Evolutionary conservation across 108 stramenopile genomes (phyloP).

Genomic region (Aurantiochytrium sp.): DNA sequence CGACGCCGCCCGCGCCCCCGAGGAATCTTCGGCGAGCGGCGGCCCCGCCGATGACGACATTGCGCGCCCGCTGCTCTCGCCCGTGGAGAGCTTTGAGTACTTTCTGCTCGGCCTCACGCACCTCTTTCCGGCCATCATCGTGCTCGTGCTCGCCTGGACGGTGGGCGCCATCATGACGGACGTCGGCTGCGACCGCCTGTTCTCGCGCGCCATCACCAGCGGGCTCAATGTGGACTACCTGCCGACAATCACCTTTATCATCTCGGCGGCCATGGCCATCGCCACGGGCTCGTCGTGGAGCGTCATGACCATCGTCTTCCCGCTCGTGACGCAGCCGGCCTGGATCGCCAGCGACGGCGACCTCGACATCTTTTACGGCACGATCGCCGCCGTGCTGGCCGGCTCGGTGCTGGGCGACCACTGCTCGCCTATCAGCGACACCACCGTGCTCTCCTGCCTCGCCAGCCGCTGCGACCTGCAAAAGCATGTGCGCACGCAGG

Average conservation of each 20-base stretch:
- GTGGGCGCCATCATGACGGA: conserved; percentile 58
- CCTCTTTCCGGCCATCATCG: conserved; percentile 49
- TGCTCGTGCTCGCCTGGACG: conserved; percentile 61
- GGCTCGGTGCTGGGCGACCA: conserved; percentile 72
- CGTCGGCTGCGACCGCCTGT: conserved; percentile 59
- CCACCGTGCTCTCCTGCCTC: conserved; percentile 64
- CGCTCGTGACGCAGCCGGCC: conserved; percentile 57
- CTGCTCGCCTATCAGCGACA: conserved; percentile 68
- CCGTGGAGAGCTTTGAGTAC: conserved; percentile 46
- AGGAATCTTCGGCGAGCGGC: neutral
- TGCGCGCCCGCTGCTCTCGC: conserved; percentile 36
- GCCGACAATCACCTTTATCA: conserved; percentile 61
- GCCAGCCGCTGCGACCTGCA: conserved; percentile 58
- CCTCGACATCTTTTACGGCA: conserved; percentile 58
- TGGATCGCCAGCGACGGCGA: conserved; percentile 61
- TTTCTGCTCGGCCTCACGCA: conserved; percentile 54
- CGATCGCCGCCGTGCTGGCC: conserved; percentile 50
- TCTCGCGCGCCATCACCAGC: conserved; percentile 42
- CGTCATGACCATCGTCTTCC: conserved; percentile 70
- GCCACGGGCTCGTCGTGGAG: conserved; percentile 70
- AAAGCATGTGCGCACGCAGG: conserved; percentile 64
- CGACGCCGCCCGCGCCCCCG: too few relatives aligned
- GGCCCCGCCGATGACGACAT: neutral
- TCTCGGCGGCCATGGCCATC: conserved; percentile 64
- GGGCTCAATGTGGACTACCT: conserved; percentile 47